phyloP scores from a whole-genome alignment of 352 stramenopile species.

The Globisporangium nagaii region DNA sequence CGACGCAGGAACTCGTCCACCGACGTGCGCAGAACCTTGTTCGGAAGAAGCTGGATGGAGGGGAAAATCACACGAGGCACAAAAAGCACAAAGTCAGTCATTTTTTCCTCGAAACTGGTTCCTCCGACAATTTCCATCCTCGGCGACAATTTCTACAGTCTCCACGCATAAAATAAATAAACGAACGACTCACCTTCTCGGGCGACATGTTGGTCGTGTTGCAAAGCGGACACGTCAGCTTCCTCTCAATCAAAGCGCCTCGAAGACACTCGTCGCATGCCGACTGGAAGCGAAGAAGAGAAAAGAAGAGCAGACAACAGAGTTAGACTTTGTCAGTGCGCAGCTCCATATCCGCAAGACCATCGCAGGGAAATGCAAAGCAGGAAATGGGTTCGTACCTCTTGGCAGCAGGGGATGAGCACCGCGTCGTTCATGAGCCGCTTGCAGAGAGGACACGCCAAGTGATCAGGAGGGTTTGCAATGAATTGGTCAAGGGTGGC shows the following conservation, averaged over 20 bases:
- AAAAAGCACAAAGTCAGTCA: neutral
- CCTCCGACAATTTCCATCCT: neutral
- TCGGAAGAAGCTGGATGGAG: constrained; percentile 42
- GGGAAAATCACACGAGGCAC: neutral
- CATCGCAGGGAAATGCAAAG: neutral
- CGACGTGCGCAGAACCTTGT: constrained; percentile 79
- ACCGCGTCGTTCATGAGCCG: constrained; percentile 84
- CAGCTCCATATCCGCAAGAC: no score
- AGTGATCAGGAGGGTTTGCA: constrained; percentile 85
- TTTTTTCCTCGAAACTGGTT: neutral
- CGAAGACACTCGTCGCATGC: constrained; percentile 82
- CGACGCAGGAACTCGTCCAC: constrained; percentile 80
- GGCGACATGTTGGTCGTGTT: constrained; percentile 79
- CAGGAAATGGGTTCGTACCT: constrained; percentile 44
- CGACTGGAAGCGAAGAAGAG: constrained; percentile 34
- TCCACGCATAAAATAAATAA: no score
- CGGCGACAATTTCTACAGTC: neutral
- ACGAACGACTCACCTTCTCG: constrained; percentile 54
- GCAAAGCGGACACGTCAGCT: constrained; percentile 78
- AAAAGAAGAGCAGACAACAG: neutral
- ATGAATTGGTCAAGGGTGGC: constrained; percentile 89
- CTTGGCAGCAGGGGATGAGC: constrained; percentile 84
- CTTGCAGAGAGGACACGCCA: constrained; percentile 87
- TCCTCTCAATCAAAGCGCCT: constrained; percentile 67
- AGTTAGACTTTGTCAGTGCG: constrained; percentile 9